phyloP scores from a whole-genome alignment of 2,329 filamentous ascomycete genomes.

The Bisporella sp. region DNA sequence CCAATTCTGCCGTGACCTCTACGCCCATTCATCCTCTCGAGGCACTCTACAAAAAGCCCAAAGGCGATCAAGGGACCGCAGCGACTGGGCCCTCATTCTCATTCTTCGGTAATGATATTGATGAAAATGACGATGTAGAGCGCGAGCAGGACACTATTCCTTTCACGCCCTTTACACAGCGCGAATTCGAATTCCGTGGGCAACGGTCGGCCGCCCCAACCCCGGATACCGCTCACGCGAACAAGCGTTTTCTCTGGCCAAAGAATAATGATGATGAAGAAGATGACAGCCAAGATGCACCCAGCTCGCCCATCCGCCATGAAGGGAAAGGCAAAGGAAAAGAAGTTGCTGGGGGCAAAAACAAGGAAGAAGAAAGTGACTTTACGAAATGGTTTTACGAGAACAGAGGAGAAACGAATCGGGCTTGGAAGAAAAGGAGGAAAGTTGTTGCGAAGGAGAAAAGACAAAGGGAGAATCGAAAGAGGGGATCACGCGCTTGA shows the following conservation, averaged over 20 bases:
- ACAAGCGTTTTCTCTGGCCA: slow-evolving; percentile 53
- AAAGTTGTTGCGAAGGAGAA: slow-evolving; percentile 60
- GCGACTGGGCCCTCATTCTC: slow-evolving; percentile 53
- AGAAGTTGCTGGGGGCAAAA: slow-evolving; percentile 20
- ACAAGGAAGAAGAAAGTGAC: slow-evolving; percentile 32
- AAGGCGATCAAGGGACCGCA: slow-evolving; percentile 32
- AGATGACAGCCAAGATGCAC: slow-evolving; percentile 25
- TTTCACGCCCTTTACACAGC: slow-evolving; percentile 75
- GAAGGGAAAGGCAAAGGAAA: slow-evolving; percentile 11
- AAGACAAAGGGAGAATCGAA: slow-evolving; percentile 57
- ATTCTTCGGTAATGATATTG: slow-evolving; percentile 62
- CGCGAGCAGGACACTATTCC: slow-evolving; percentile 45
- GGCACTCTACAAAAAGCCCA: slow-evolving; percentile 77
- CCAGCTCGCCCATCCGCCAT: slow-evolving; percentile 9
- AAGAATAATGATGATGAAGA: slow-evolving; percentile 39
- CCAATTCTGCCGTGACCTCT: slow-evolving; percentile 35
- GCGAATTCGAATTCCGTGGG: slow-evolving; percentile 68
- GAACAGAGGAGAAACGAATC: slow-evolving; percentile 56
- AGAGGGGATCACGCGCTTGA: slow-evolving; percentile 29
- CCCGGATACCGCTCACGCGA: slow-evolving; percentile 81
- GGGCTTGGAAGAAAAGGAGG: slow-evolving; percentile 58
- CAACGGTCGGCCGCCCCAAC: slow-evolving; percentile 89
- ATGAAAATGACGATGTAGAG: slow-evolving; percentile 35
- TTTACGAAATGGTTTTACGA: slow-evolving; percentile 66
- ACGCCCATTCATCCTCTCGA: slow-evolving; percentile 71